Conservation (phyloP, 2,329 filamentous ascomycete genomes). For the Colletotrichum sublineola region DNA sequence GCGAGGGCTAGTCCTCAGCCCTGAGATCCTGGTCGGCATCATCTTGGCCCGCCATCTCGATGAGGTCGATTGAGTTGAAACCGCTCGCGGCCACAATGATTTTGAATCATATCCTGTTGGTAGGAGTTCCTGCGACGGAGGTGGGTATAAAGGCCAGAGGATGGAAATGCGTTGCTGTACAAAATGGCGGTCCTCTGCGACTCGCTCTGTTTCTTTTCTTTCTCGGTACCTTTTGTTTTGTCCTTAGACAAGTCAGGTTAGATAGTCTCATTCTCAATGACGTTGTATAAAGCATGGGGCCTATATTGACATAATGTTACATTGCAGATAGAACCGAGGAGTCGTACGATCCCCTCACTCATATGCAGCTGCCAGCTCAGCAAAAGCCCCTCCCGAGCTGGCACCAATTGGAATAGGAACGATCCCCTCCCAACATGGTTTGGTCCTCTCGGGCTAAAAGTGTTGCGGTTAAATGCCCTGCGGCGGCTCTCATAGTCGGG, state of each 20-base stretch:
- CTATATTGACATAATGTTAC: not conserved
- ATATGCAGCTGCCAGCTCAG: not conserved
- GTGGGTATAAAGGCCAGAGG: not conserved
- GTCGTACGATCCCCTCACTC: not conserved
- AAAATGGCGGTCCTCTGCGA: not conserved
- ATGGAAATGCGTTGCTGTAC: not conserved
- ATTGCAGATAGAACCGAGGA: too few relatives aligned
- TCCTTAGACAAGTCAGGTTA: not conserved
- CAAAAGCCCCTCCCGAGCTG: not conserved
- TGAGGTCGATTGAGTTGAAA: too few relatives aligned
- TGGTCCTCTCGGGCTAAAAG: not conserved
- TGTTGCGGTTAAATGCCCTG: not conserved
- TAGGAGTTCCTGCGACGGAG: not conserved
- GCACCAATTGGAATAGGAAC: too few relatives aligned
- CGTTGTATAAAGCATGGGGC: not conserved
- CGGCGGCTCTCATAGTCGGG: not conserved
- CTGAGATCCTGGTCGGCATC: not conserved
- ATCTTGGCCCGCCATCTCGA: not conserved
- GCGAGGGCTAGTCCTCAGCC: not conserved
- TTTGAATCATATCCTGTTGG: not conserved
- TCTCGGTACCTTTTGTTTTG: not conserved
- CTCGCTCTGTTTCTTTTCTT: not conserved
- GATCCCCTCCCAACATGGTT: not conserved
- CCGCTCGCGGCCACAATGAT: fast-evolving
- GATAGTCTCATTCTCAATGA: too few relatives aligned